phyloP scores from a whole-genome alignment of 495 filamentous ascomycete genomes.

The Cercophora newfieldiana region DNA sequence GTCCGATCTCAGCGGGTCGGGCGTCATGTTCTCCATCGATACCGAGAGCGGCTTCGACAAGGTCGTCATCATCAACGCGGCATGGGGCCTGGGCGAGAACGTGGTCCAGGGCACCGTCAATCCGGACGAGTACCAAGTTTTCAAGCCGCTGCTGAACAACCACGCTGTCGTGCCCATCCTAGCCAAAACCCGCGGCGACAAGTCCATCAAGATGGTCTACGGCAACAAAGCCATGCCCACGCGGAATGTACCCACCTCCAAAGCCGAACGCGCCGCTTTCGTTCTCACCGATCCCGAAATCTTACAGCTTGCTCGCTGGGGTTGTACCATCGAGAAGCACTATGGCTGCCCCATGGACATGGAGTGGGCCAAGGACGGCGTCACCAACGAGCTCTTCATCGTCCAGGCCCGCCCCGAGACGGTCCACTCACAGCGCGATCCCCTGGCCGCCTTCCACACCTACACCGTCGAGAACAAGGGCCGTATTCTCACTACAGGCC shows the following conservation, averaged over 20 bases:
- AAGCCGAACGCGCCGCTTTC: conserved; percentile 35
- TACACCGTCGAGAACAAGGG: conserved; percentile 34
- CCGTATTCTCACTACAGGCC: conserved; percentile 27
- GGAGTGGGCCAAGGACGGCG: conserved; percentile 43
- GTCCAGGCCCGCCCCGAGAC: conserved; percentile 43
- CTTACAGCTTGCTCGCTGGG: conserved; percentile 39
- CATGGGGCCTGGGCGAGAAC: conserved; percentile 43
- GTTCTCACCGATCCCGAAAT: conserved; percentile 37
- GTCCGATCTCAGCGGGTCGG: conserved; percentile 35
- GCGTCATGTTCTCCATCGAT: conserved; percentile 44
- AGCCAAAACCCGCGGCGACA: conserved; percentile 27
- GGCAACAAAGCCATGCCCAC: conserved; percentile 25
- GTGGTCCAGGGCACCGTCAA: conserved; percentile 41
- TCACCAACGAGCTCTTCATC: conserved; percentile 37
- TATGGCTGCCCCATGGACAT: conserved; percentile 43
- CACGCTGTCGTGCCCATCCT: conserved; percentile 24
- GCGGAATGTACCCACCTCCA: conserved; percentile 40
- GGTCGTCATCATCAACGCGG: conserved; percentile 40
- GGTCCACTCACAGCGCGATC: conserved; percentile 35
- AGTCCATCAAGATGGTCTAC: conserved; percentile 28
- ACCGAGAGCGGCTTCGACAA: conserved; percentile 41
- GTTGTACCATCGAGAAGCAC: conserved; percentile 37
- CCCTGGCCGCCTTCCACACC: conserved; percentile 30
- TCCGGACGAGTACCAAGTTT: conserved; percentile 43
- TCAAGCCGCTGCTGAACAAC: conserved; percentile 34